Percentiles rank a stretch among this genome's conserved stretches.
Conservation (phyloP, 2,329 filamentous ascomycete genomes). For the Ambrosiella cleistominuta region DNA sequence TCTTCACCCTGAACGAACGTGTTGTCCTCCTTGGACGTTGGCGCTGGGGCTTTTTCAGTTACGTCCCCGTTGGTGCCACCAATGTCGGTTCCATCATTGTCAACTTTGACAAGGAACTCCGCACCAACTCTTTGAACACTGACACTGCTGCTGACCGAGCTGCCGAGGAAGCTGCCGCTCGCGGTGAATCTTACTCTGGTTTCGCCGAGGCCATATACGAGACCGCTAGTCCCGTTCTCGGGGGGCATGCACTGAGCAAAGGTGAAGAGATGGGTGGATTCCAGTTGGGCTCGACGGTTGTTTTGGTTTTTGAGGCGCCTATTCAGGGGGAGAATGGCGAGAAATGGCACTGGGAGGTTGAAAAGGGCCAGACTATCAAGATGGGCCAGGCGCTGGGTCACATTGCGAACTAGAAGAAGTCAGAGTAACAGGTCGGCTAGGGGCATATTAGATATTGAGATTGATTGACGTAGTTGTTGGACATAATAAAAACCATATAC, state of each 20-base stretch:
- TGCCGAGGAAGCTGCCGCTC: conserved; percentile 56
- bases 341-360: conserved; percentile 63
- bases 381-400: conserved; percentile 74
- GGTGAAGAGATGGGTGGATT: conserved; percentile 99
- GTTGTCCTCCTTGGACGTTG: conserved; percentile 85
- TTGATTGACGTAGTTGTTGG: background rate
- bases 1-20: conserved; percentile 93
- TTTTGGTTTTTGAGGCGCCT: conserved; percentile 91
- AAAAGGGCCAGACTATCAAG: conserved; percentile 75
- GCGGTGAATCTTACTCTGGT: conserved; percentile 72
- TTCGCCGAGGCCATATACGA: conserved; percentile 85
- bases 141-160: conserved; percentile 82
- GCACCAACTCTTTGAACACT: conserved; percentile 80
- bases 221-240: conserved; percentile 56
- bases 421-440: background rate
- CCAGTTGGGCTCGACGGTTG: conserved; percentile 84
- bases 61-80: conserved; percentile 86
- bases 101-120: conserved; percentile 89
- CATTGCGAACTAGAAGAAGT: conserved; percentile 29
- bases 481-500: background rate
- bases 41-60: conserved; percentile 96
- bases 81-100: conserved; percentile 94
- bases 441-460: background rate
- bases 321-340: conserved; percentile 23
- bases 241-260: conserved; percentile 64